Conservation (phyloP, 257 asterid genomes). For the Ajuga chamaepitys region DNA sequence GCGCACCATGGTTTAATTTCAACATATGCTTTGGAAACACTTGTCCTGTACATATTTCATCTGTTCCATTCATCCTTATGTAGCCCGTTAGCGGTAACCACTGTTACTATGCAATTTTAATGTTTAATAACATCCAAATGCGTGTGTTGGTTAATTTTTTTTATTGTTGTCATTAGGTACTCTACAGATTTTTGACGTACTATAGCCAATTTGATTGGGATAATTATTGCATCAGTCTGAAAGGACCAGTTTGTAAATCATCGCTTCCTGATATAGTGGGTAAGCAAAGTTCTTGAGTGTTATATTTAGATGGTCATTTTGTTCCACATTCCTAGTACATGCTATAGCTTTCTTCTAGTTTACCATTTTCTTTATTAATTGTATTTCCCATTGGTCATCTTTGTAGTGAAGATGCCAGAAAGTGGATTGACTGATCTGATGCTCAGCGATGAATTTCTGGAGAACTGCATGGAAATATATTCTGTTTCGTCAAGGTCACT, state of each 20-base stretch:
- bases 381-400: not conserved
- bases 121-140: not conserved
- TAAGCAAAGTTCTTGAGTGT: conserved; percentile 23
- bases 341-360: not conserved
- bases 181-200: conserved; percentile 60
- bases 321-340: not conserved
- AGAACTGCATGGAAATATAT: conserved; percentile 53
- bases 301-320: not conserved
- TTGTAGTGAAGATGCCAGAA: conserved; percentile 50
- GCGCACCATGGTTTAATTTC: conserved; percentile 77
- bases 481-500: conserved; percentile 33
- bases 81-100: conserved; percentile 53
- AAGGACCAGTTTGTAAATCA: conserved; percentile 60
- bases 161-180: conserved; percentile 40
- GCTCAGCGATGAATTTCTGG: conserved; percentile 51
- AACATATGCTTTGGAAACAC: conserved; percentile 46
- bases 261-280: conserved; percentile 57
- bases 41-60: conserved; percentile 36
- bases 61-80: conserved; percentile 27
- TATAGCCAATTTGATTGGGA: conserved; percentile 84
- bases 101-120: conserved; percentile 1
- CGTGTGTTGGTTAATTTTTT: conserved; percentile 2
- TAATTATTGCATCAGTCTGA: conserved; percentile 57
- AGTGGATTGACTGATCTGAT: conserved; percentile 29
- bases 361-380: not conserved